phyloP scores from a whole-genome alignment of 139 green algal genomes.

The Microglena sp. region DNA sequence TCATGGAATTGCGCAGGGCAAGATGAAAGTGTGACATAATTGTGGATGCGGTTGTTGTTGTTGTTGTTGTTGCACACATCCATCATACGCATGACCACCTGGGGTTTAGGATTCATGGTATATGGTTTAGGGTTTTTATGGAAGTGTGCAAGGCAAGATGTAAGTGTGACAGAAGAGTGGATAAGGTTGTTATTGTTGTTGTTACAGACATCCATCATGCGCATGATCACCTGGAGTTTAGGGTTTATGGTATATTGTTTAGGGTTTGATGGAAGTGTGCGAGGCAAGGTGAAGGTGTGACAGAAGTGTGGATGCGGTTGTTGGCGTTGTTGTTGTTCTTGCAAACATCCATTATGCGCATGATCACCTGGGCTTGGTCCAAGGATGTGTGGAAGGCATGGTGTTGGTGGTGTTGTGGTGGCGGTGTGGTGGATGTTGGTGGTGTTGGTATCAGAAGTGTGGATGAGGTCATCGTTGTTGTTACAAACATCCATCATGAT shows the following conservation, averaged over 20 bases:
- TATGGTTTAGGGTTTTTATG: no score
- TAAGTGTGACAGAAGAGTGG: neutral
- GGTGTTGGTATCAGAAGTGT: no score
- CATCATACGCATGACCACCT: slow-evolving; percentile 76
- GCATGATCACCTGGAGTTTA: no score
- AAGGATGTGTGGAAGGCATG: no score
- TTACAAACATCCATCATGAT: slow-evolving; percentile 62
- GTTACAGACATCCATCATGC: neutral
- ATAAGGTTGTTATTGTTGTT: slow-evolving; percentile 13
- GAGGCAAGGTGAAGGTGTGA: no score
- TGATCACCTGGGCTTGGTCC: slow-evolving; percentile 59
- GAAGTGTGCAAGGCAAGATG: neutral
- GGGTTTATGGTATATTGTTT: no score
- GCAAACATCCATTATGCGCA: slow-evolving; percentile 70
- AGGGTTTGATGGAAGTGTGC: no score
- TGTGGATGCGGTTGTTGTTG: slow-evolving; percentile 47
- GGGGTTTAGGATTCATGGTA: neutral
- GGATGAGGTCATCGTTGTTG: slow-evolving; percentile 45
- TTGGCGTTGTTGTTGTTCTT: slow-evolving; percentile 50
- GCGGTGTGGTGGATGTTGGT: no score
- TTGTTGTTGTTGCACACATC: slow-evolving; percentile 52
- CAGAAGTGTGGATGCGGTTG: no score
- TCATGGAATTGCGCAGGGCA: no score
- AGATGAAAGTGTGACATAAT: no score
- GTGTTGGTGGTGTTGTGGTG: no score